A percentile compares a stretch with the other conserved stretches of the same genome.
Evolutionary conservation across 495 filamentous ascomycete species (phyloP).

Genomic region (Neurospora sp.): DNA sequence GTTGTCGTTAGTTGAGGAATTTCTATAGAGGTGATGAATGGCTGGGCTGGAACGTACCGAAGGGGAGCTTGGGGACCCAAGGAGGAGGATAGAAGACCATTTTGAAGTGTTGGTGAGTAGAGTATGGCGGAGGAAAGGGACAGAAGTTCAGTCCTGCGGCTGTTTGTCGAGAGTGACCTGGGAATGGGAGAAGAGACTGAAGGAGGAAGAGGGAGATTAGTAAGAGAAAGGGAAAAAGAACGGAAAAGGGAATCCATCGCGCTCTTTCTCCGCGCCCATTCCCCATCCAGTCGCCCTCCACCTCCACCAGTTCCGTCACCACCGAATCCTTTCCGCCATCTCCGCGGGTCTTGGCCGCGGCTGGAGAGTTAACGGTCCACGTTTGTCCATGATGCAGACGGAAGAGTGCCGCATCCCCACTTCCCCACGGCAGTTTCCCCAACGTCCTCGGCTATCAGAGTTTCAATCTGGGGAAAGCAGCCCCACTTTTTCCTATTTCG

Average conservation of each 20-base stretch:
- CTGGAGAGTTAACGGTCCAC: neutral
- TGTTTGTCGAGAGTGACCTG: neutral
- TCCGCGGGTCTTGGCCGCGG: neutral
- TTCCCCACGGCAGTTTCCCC: neutral
- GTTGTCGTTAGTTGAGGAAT: slow-evolving; percentile 1
- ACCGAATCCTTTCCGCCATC: neutral
- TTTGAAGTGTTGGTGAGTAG: slow-evolving; percentile 7
- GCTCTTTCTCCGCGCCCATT: neutral
- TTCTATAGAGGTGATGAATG: neutral
- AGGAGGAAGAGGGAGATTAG: neutral
- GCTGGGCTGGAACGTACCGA: slow-evolving; percentile 24
- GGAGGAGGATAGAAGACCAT: slow-evolving; percentile 76
- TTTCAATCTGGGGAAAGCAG: neutral
- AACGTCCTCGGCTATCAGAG: neutral
- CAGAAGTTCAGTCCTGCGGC: neutral
- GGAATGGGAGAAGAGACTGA: neutral
- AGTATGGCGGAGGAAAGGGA: neutral
- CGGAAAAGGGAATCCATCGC: neutral
- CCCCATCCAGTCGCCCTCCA: neutral
- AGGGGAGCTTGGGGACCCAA: slow-evolving; percentile 57
- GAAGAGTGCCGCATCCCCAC: neutral
- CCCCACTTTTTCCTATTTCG: neutral
- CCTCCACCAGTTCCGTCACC: neutral
- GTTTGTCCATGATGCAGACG: neutral
- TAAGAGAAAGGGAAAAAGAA: neutral